Percentiles rank a stretch among this genome's conserved stretches.
Conservation (phyloP, 2,329 filamentous ascomycete genomes). For the Monosporascus sp. region DNA sequence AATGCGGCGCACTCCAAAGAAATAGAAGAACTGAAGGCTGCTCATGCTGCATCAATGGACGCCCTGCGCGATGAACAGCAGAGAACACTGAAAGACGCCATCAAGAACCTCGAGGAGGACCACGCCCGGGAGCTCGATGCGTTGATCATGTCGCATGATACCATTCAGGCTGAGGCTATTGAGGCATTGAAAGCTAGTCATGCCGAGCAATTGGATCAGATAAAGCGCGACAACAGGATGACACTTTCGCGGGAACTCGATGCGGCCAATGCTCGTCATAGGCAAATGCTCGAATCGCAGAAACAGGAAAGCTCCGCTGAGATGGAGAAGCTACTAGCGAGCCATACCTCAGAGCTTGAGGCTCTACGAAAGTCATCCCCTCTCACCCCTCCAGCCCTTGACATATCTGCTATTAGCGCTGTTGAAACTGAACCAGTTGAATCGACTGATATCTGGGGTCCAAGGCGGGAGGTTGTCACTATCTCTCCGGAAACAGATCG, state of each 20-base stretch:
- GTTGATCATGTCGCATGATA: slow-evolving; percentile 15
- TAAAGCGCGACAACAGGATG: slow-evolving; percentile 17
- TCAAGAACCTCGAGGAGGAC: slow-evolving; percentile 8
- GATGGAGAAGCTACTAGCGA: slow-evolving; percentile 19
- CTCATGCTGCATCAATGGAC: not conserved
- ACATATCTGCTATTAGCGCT: slow-evolving; percentile 40
- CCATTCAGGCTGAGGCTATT: slow-evolving; percentile 16
- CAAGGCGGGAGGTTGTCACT: slow-evolving; percentile 52
- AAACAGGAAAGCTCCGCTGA: slow-evolving; percentile 17
- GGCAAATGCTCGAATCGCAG: slow-evolving; percentile 16
- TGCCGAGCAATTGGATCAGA: slow-evolving; percentile 15
- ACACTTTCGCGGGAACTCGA: slow-evolving; percentile 17
- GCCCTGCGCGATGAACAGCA: slow-evolving; percentile 4
- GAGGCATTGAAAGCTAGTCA: slow-evolving; percentile 16
- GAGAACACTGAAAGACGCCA: slow-evolving; percentile 3
- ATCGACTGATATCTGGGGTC: slow-evolving; percentile 36
- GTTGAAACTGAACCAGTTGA: slow-evolving; percentile 41
- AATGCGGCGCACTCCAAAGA: not conserved
- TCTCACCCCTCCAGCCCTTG: slow-evolving; percentile 24
- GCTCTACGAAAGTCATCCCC: slow-evolving; percentile 22
- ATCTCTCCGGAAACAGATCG: slow-evolving; percentile 45
- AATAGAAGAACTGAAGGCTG: slow-evolving; percentile 7
- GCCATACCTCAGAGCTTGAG: slow-evolving; percentile 25
- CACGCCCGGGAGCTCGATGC: slow-evolving; percentile 20
- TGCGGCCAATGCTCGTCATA: slow-evolving; percentile 14